Conservation (phyloP, 1,284 basidiomycete species). For the Cryptococcus wingfieldii region DNA sequence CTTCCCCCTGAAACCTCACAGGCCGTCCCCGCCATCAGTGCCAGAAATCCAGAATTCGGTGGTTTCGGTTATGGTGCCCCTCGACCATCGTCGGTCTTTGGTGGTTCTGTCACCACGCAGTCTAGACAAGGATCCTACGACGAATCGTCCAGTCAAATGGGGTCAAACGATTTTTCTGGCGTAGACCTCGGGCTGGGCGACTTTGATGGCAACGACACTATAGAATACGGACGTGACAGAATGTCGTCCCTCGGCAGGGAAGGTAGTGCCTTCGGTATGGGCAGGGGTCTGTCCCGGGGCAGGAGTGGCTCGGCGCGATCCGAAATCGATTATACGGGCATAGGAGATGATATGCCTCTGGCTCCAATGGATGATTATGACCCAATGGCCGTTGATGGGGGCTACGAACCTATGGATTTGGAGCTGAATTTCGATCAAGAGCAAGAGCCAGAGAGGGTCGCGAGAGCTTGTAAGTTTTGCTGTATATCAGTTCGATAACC, state of each 20-base stretch:
- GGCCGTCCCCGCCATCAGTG: slow-evolving; percentile 6
- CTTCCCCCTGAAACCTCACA: slow-evolving; percentile 14
- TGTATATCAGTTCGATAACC: background rate
- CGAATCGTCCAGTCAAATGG: slow-evolving; percentile 58
- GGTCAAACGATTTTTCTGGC: slow-evolving; percentile 68
- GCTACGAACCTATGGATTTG: slow-evolving; percentile 46
- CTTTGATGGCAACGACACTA: slow-evolving; percentile 49
- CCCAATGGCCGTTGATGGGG: slow-evolving; percentile 4
- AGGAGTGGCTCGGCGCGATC: background rate
- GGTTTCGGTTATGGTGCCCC: slow-evolving; percentile 45
- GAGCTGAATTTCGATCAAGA: slow-evolving; percentile 50
- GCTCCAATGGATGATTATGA: slow-evolving; percentile 3
- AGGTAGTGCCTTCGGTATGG: slow-evolving; percentile 9
- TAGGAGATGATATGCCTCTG: slow-evolving; percentile 3
- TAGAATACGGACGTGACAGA: slow-evolving; percentile 34
- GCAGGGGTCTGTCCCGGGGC: background rate
- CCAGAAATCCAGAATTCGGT: slow-evolving; percentile 32
- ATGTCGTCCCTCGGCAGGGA: slow-evolving; percentile 13
- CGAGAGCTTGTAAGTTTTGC: slow-evolving; percentile 30
- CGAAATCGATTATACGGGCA: background rate
- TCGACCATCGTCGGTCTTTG: slow-evolving; percentile 49
- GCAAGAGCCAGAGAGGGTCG: slow-evolving; percentile 36
- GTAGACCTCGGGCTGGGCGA: slow-evolving; percentile 41
- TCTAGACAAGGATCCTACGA: slow-evolving; percentile 39
- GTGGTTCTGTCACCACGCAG: slow-evolving; percentile 25